Base-by-base conservation (phyloP, 208 protist species). In the Endotrypanum monterogeii region DNA sequence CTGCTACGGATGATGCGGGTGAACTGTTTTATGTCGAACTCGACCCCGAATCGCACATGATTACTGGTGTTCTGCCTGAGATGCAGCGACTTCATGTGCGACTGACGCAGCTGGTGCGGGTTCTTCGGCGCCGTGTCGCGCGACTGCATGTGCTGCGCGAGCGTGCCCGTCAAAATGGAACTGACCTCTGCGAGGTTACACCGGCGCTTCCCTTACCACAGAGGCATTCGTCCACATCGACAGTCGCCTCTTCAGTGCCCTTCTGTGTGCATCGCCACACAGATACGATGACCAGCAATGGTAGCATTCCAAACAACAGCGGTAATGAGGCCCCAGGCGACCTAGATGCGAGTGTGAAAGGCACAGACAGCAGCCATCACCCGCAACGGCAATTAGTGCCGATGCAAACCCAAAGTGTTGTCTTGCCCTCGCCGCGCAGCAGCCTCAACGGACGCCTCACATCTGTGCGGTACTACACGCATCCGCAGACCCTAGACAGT, bases 1-100 rank as follows among this genome's bases (percentile, higher is more conserved):
- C 60, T 46, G 60, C 60, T 32, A 67, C 76, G 37, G 62, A 76
- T 46, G 30, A 51, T 23, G 11, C 70, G 7, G 65, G 63, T 16
- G 76, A 80, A 18, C 57, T 80, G 35, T 80, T 80, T 37, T 80
- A 80, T 50, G 76, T 80, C 7, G 69, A 80, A 50, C 76, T 80
- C 12, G 76, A 80, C 55, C 56, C 76, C 44, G 62, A 80, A 57
- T 56, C 76, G 50, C 62, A 72, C 62, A 32, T 67, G 37, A 58
- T 80, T 54, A 80, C 76, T 5, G 76, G 76, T 7, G 76, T 80
- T 55, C 70, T 80, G 62, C 70, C 76, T 12, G 76, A 67, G 65
- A 76, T 80, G 76, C 69, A 80, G 65, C 76, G 70, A 37, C 71
- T 80, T 52, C 76, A 80, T 66, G 76, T 80, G 11, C 69, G 73